Evolutionary conservation across 768 basidiomycete species (phyloP).

Genomic region (Tylopilus sp.): DNA sequence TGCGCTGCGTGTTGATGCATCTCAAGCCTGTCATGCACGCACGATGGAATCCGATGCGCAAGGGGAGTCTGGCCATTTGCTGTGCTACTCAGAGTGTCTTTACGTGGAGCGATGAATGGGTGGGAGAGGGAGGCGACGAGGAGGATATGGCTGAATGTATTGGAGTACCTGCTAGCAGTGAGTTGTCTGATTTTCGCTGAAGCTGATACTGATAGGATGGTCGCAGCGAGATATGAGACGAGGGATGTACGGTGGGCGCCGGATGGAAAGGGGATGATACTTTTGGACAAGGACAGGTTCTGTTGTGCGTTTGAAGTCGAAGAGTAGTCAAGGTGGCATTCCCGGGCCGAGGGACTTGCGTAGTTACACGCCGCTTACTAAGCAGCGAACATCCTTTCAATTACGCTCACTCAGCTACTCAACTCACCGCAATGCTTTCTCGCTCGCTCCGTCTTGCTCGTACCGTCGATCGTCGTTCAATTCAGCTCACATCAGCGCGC

Average conservation of each 20-base stretch:
- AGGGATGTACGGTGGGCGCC: slow-evolving; percentile 76
- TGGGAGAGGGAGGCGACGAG: slow-evolving; percentile 53
- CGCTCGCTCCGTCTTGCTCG: slow-evolving; percentile 56
- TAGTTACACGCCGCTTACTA: slow-evolving; percentile 14
- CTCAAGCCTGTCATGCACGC: slow-evolving; percentile 58
- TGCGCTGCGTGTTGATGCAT: slow-evolving; percentile 70
- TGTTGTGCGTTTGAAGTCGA: slow-evolving; percentile 85
- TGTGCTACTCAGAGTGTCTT: slow-evolving; percentile 67
- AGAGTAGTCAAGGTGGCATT: slow-evolving; percentile 25
- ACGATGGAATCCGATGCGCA: slow-evolving; percentile 83
- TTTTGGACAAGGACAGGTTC: slow-evolving; percentile 76
- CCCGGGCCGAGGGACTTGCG: background rate
- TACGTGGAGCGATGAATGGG: slow-evolving; percentile 84
- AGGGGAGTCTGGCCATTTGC: slow-evolving; percentile 63
- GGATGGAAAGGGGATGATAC: slow-evolving; percentile 76
- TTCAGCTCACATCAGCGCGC: slow-evolving; percentile 30
- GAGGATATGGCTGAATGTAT: slow-evolving; percentile 87
- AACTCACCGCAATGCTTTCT: slow-evolving; percentile 47
- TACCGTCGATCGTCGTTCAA: slow-evolving; percentile 40
- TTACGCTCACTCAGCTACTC: background rate
- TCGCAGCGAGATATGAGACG: slow-evolving; percentile 65
- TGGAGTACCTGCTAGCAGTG: slow-evolving; percentile 82
- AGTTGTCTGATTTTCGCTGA: background rate
- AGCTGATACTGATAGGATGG: background rate
- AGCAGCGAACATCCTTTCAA: slow-evolving; percentile 5